These are phyloP conservation scores for Amesomyces nigricolor DNA, from an alignment of 2,329 filamentous ascomycete species.

Conservation along the genomic window DNA sequence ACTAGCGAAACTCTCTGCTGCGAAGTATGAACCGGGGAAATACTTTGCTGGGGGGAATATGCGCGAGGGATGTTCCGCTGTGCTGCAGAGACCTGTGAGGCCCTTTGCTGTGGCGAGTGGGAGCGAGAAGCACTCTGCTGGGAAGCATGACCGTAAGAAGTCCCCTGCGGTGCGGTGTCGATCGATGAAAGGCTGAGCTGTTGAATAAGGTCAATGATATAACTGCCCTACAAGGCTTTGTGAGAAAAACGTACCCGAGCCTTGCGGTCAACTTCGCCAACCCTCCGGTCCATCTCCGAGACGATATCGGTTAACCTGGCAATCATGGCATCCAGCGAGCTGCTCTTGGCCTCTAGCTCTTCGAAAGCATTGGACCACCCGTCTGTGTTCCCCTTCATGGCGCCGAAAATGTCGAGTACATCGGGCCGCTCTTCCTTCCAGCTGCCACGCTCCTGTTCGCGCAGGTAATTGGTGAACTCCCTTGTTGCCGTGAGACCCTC, in stretches of 20 bases:
- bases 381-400: conserved; percentile 89
- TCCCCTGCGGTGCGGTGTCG: too few relatives aligned
- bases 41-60: too few relatives aligned
- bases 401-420: conserved; percentile 68
- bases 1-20: too few relatives aligned
- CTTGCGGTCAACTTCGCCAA: conserved; percentile 74
- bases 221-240: not conserved
- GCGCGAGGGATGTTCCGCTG: too few relatives aligned
- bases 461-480: conserved; percentile 71
- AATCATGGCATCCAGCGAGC: conserved; percentile 63
- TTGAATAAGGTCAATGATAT: conserved; percentile 15
- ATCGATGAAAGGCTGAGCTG: conserved; percentile 26
- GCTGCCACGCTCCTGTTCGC: conserved; percentile 55
- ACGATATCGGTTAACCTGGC: conserved; percentile 71
- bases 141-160: too few relatives aligned
- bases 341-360: conserved; percentile 67
- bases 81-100: too few relatives aligned
- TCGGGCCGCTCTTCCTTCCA: conserved; percentile 58
- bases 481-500: conserved; percentile 71
- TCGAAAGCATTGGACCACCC: conserved; percentile 81
- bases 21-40: too few relatives aligned
- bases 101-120: too few relatives aligned
- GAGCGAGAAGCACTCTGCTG: too few relatives aligned
- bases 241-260: conserved; percentile 55
- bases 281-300: conserved; percentile 78